Conservation (phyloP, 169 alveolate genomes). For the Babesia divergens region DNA sequence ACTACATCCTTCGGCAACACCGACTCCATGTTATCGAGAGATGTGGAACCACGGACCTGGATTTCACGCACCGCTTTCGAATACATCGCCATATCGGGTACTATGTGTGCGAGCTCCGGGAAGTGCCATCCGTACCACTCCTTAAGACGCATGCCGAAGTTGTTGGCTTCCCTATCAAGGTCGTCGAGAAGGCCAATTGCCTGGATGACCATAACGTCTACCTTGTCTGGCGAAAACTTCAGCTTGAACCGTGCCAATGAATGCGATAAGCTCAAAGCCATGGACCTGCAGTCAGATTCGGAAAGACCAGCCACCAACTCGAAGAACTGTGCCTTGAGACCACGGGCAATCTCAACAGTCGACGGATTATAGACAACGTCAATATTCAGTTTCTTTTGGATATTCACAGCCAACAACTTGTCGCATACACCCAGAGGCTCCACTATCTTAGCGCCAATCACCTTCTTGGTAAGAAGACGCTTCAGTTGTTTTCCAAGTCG, state of each 20-base stretch:
- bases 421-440: conserved; percentile 88
- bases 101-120: conserved; percentile 97
- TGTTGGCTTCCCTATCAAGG: conserved; percentile 96
- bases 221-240: conserved; percentile 97
- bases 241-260: conserved; percentile 92
- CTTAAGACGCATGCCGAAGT: conserved; percentile 98
- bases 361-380: conserved; percentile 79
- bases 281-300: conserved; percentile 80
- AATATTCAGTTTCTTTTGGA: conserved; percentile 83
- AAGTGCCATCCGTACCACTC: conserved; percentile 99
- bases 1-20: conserved; percentile 91
- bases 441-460: conserved; percentile 82
- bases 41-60: conserved; percentile 86
- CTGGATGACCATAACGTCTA: conserved; percentile 98
- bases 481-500: conserved; percentile 89
- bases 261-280: conserved; percentile 90
- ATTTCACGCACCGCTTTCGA: conserved; percentile 87
- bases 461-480: conserved; percentile 91
- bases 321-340: conserved; percentile 79
- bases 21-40: conserved; percentile 75
- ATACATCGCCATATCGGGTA: conserved; percentile 89
- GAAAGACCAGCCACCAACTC: conserved; percentile 82
- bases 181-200: conserved; percentile 97
- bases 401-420: conserved; percentile 82
- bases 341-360: conserved; percentile 84